Percentiles rank a stretch among this genome's conserved stretches.
phyloP scores from a whole-genome alignment of 2,329 filamentous ascomycete genomes.

The Cladosporium velox region DNA sequence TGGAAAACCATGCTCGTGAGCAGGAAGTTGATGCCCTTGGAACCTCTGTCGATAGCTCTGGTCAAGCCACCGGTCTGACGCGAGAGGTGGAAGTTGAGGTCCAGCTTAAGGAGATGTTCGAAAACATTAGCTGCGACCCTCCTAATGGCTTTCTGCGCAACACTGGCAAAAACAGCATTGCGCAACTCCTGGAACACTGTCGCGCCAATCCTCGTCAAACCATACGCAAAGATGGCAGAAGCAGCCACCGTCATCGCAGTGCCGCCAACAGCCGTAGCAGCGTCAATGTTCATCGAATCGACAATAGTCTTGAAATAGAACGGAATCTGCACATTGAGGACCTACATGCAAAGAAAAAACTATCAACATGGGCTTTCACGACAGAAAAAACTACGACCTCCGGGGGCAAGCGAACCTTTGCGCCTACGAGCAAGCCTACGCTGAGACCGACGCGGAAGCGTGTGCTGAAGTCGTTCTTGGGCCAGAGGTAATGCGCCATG shows the following conservation, averaged over 20 bases:
- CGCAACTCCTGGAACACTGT: slow-evolving; percentile 90
- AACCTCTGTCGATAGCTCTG: slow-evolving; percentile 91
- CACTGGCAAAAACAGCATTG: slow-evolving; percentile 94
- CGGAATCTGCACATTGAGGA: slow-evolving; percentile 94
- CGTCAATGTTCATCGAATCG: slow-evolving; percentile 95
- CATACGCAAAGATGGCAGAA: slow-evolving; percentile 88
- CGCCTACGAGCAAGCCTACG: slow-evolving; percentile 79
- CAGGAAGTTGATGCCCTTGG: slow-evolving; percentile 96
- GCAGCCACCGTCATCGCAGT: slow-evolving; percentile 88
- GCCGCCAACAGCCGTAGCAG: slow-evolving; percentile 73
- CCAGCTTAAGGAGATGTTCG: slow-evolving; percentile 80
- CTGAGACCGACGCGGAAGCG: slow-evolving; percentile 83
- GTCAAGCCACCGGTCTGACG: slow-evolving; percentile 95
- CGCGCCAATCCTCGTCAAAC: slow-evolving; percentile 81
- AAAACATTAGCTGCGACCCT: slow-evolving; percentile 91
- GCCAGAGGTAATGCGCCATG: slow-evolving; percentile 96
- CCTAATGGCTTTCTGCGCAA: slow-evolving; percentile 94
- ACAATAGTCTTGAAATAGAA: slow-evolving; percentile 99
- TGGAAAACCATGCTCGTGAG: slow-evolving; percentile 99
- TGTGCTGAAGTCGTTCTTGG: slow-evolving; percentile 79
- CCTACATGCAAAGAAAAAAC: slow-evolving; percentile 37
- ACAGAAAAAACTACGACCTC: background rate
- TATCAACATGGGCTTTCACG: slow-evolving; percentile 35
- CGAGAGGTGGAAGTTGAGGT: slow-evolving; percentile 89
- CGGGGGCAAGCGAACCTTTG: slow-evolving; percentile 63